phyloP scores from a whole-genome alignment of 2,329 filamentous ascomycete genomes.

The Nemania sp. region DNA sequence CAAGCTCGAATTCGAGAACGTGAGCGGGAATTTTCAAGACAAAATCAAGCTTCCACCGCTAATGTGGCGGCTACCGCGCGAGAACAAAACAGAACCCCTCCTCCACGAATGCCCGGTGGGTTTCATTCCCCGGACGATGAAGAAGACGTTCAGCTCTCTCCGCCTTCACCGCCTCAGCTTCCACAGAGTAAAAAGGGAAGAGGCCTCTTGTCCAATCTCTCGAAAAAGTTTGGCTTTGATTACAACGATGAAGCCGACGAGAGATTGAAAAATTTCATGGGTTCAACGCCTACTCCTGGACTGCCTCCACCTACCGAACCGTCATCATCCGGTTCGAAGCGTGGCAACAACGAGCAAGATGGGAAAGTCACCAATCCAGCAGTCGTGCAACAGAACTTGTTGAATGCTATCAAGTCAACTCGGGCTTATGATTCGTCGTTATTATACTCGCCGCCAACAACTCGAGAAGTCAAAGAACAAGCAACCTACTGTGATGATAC shows the following conservation, averaged over 20 bases:
- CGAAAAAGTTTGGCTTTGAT: constrained; percentile 76
- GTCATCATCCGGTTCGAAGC: constrained; percentile 40
- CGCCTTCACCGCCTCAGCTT: constrained; percentile 50
- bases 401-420: constrained; percentile 82
- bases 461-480: constrained; percentile 82
- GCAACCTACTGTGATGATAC: constrained; percentile 87
- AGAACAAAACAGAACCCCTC: constrained; percentile 57
- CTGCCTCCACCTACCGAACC: constrained; percentile 40
- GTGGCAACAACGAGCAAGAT: constrained; percentile 51
- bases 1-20: constrained; percentile 72
- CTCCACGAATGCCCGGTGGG: constrained; percentile 76
- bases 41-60: constrained; percentile 55
- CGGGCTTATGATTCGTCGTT: constrained; percentile 79
- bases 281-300: constrained; percentile 43
- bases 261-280: constrained; percentile 61
- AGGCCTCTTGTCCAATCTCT: constrained; percentile 76
- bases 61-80: constrained; percentile 52
- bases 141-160: constrained; percentile 42
- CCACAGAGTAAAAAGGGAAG: constrained; percentile 60
- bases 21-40: constrained; percentile 61
- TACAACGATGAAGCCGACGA: constrained; percentile 57
- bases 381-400: constrained; percentile 75
- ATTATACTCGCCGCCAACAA: constrained; percentile 79
- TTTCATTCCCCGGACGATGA: constrained; percentile 60
- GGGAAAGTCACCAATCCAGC: constrained; percentile 70